Evolutionary conservation across 176 grass and related monocot genomes (phyloP).

Genomic region (Oryza rufipogon): DNA sequence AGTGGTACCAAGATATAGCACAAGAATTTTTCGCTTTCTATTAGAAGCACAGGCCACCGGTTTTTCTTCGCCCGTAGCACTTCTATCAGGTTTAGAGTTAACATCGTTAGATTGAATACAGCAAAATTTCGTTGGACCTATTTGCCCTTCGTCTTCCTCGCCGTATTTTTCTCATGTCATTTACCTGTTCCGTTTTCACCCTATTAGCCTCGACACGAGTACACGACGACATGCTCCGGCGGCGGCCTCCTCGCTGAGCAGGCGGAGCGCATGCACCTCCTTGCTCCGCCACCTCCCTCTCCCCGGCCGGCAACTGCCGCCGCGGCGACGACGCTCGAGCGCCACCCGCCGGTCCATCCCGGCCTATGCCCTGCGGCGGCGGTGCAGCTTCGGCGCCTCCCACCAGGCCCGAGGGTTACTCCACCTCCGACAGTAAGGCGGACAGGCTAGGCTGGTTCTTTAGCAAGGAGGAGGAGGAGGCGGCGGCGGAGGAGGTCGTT

Average conservation of each 20-base stretch:
- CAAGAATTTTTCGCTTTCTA: too few relatives aligned
- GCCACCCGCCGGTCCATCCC: not conserved
- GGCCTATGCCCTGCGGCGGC: not conserved
- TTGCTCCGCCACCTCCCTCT: not conserved
- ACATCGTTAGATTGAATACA: too few relatives aligned
- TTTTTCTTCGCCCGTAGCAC: too few relatives aligned
- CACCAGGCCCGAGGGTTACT: constrained; percentile 55
- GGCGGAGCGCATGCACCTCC: not conserved
- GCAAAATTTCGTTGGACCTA: too few relatives aligned
- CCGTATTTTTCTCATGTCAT: too few relatives aligned
- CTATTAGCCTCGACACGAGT: too few relatives aligned
- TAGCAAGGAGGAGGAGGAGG: not conserved
- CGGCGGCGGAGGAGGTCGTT: not conserved
- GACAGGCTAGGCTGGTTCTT: constrained; percentile 5
- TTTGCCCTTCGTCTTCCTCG: too few relatives aligned
- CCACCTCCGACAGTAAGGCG: constrained; percentile 53
- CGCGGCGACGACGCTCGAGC: not conserved
- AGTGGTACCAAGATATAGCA: too few relatives aligned
- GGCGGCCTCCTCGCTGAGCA: not conserved
- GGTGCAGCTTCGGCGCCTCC: not conserved
- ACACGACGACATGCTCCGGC: not conserved
- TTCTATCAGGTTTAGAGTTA: too few relatives aligned
- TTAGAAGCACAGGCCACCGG: too few relatives aligned
- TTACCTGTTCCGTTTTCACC: too few relatives aligned
- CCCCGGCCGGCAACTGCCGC: not conserved